Conservation (phyloP, 352 stramenopile species). For the Discostella stelligera region DNA sequence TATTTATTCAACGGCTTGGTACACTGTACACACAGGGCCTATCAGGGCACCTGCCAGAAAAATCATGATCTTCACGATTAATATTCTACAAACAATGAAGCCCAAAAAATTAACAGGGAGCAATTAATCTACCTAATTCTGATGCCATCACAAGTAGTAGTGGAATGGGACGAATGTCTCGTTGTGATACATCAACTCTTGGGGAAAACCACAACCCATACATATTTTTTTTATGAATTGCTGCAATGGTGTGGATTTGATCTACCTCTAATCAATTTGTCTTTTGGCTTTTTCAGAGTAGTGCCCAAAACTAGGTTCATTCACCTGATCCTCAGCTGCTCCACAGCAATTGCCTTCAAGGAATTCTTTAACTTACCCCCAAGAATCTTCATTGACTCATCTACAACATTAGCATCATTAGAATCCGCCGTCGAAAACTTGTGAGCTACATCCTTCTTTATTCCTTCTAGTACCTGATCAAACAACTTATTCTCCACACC, state of each 20-base stretch:
- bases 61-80: no score
- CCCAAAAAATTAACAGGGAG: no score
- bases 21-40: no score
- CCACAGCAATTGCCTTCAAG: constrained; percentile 69
- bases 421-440: constrained; percentile 5
- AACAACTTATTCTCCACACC: constrained; percentile 73
- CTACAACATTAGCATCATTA: constrained; percentile 57
- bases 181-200: no score
- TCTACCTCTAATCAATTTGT: not conserved
- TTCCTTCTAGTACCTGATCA: constrained; percentile 72
- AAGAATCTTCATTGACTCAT: constrained; percentile 55
- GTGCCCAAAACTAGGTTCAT: not conserved
- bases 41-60: no score
- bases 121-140: no score
- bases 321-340: constrained; percentile 73
- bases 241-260: not conserved
- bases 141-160: no score
- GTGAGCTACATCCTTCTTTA: constrained; percentile 51
- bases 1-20: no score
- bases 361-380: constrained; percentile 63
- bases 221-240: not conserved
- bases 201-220: no score
- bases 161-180: no score
- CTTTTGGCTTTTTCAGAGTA: not conserved
- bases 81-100: no score